Evolutionary conservation across 129 eudicot species (phyloP), one percentile per base, ranked within the genome.

Genomic region (Flaveria bidentis): DNA sequence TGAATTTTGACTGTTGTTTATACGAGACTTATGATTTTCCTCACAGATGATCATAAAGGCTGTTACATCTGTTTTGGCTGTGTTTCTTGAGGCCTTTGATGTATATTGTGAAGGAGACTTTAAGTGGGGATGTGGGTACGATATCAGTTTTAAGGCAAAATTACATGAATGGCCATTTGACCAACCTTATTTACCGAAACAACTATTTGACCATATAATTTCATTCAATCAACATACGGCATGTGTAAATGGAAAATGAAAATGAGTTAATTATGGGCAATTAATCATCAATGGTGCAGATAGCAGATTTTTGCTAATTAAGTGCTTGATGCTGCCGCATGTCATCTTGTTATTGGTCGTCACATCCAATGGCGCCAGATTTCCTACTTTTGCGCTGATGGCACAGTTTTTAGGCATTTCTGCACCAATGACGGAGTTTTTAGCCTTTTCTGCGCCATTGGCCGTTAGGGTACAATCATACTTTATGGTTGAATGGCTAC

Each of bases 51-150:
- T 94, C 69, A 91, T 94, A 87, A 94, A 94, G 76, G 84, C 98
- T 11, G 83, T 94, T 66, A 86, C 97, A 39, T 92, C 93, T 67
- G 76, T 91, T 72, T 81, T 84, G 45, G 92, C 97, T 2, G 97
- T 94, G 50, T 75, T 93, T 85, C 96, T 94, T 73, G 94, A 95
- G 84, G 87, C 88, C 70, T 91, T 84, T 71, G 87, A 74, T 82
- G 91, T 87, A 22, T 95, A 91, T 70, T 95, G 99, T 85, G 99
- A 95, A 86, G 99, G 99, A 71, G 97, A 95, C 75, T 95, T 95
- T 87, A 88, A 83, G 46, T 85, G 87, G 92, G 67, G 69, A 45
- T 91, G 99, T 76, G 99, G 99, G 97, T 95, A 83, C 83, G 97
- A 67, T 66, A 53, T 3, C 20, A 23, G 52, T 22, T 6, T 11